Evolutionary conservation across 1,139 yeast genomes (phyloP).

Genomic region (Kodamaea sp.): DNA sequence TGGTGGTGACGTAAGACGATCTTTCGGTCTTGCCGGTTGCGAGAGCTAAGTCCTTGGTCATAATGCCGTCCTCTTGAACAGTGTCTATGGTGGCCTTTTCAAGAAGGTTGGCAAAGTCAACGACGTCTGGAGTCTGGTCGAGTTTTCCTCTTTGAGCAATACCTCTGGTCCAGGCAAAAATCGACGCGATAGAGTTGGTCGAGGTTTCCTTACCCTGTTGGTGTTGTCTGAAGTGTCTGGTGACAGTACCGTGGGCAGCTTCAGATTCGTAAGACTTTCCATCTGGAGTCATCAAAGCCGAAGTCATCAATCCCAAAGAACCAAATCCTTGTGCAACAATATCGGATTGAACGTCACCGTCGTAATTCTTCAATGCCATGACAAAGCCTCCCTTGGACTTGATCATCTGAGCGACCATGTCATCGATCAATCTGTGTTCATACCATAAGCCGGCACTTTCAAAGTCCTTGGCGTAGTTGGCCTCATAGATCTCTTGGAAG

Average conservation of each 20-base stretch:
- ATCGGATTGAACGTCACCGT: constrained; percentile 96
- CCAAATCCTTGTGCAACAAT: constrained; percentile 98
- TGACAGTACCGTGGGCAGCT: constrained; percentile 98
- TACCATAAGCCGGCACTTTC: constrained; percentile 85
- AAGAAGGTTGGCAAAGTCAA: constrained; percentile 71
- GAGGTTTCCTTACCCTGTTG: constrained; percentile 96
- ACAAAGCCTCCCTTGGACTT: constrained; percentile 94
- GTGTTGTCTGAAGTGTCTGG: constrained; percentile 92
- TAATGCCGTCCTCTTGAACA: constrained; percentile 78
- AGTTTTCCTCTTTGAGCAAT: constrained; percentile 86
- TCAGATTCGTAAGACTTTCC: constrained; percentile 95
- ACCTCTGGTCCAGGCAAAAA: constrained; percentile 96
- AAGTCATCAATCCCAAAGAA: constrained; percentile 93
- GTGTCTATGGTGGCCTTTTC: constrained; percentile 87
- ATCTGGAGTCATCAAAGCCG: constrained; percentile 90
- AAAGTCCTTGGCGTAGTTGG: constrained; percentile 66
- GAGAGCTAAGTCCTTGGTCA: constrained; percentile 95
- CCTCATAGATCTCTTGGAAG: constrained; percentile 77
- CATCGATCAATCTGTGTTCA: constrained; percentile 95
- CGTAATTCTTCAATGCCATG: constrained; percentile 95
- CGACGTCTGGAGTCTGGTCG: constrained; percentile 82
- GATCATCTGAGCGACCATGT: constrained; percentile 98
- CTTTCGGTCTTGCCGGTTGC: constrained; percentile 85
- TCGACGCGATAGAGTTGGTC: constrained; percentile 98
- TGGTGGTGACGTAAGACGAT: constrained; percentile 79